Evolutionary conservation across 1,284 basidiomycete species (phyloP).

Genomic region (Neolentinus lepideus): DNA sequence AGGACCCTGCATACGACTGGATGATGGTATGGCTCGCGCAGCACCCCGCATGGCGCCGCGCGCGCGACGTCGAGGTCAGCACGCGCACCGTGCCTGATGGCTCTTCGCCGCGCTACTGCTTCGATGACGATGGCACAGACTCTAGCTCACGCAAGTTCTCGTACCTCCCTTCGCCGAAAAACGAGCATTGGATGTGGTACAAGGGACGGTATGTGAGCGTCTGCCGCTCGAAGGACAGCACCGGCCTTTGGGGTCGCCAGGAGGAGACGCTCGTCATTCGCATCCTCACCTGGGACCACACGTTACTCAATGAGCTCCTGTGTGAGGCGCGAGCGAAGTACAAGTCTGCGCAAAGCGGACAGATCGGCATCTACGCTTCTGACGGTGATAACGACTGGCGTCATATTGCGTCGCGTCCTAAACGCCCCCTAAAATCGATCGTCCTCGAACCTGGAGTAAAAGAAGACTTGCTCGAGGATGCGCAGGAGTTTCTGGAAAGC

Average conservation of each 20-base stretch:
- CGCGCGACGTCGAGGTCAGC: slow-evolving; percentile 45
- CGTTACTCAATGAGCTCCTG: slow-evolving; percentile 19
- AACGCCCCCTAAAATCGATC: slow-evolving; percentile 57
- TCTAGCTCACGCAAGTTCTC: slow-evolving; percentile 25
- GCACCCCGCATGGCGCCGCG: slow-evolving; percentile 40
- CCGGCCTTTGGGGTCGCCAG: slow-evolving; percentile 13
- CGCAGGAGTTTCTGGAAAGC: slow-evolving; percentile 56
- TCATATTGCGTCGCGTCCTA: slow-evolving; percentile 48
- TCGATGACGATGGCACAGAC: slow-evolving; percentile 18
- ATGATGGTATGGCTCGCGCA: slow-evolving; percentile 56
- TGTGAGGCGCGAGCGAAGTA: slow-evolving; percentile 19
- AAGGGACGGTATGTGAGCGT: slow-evolving; percentile 39
- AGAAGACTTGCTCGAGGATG: slow-evolving; percentile 57
- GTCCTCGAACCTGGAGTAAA: slow-evolving; percentile 61
- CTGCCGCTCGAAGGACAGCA: slow-evolving; percentile 27
- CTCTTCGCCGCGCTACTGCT: slow-evolving; percentile 11
- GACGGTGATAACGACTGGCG: slow-evolving; percentile 45
- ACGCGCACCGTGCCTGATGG: slow-evolving; percentile 30
- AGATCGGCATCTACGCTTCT: slow-evolving; percentile 48
- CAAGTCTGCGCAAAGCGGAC: slow-evolving; percentile 34
- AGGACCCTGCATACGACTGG: slow-evolving; percentile 46
- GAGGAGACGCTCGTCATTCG: slow-evolving; percentile 17
- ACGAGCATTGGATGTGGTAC: slow-evolving; percentile 42
- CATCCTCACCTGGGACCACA: slow-evolving; percentile 14
- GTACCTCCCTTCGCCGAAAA: slow-evolving; percentile 39